Evolutionary conservation across 208 protist genomes (phyloP), one percentile per base, ranked within the genome.

Genomic region (Leishmania guyanensis): DNA sequence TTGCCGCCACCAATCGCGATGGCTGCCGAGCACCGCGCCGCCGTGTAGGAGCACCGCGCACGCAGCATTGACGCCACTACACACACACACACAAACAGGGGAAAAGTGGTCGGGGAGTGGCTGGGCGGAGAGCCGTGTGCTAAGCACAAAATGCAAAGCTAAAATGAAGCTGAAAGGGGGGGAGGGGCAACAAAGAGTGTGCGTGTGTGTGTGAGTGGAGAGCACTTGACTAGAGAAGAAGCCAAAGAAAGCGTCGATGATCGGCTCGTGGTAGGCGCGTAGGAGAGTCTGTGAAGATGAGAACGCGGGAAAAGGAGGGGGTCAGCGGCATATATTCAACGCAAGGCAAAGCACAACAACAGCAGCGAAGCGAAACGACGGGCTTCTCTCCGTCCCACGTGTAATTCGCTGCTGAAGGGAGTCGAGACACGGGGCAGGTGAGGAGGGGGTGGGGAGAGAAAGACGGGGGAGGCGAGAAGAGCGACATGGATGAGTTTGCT

Each of bases 1-100:
- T 71, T 85, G 46, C 82, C 82, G 69, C 73, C 64, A 5, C 70
- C 81, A 60, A 84, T 84, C 58, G 81, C 77, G 14, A 76, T 70
- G 0, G 77, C 81, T 0, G 82, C 78, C 2, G 82, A 82, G 82
- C 82, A 82, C n/a, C 62, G 73, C 62, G 74, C 80, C n/a, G 58
- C 73, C n/a, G 79, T 62, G 69, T 80, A 66, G 53, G 75, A 29
- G 78, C 73, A 50, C 16, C 80, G 83, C 46, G 83, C 64, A 43
- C 83, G 83, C 51, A 86, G 75, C 83, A 86, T 86, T 14, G 9
- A 1, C 29, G 39, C 22, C n/a, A 26, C 22, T 51, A 36, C 22
- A 43, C 43, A 46, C 43, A 46, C 43, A 46, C 43, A 4, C 43
- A 46, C 2, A 46, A 0, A 46, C 36, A 39, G 4, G 29, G 17